These are phyloP conservation scores for Trichoderma sp. DNA, from an alignment of 2,329 filamentous ascomycete genomes.

Conservation along the genomic window DNA sequence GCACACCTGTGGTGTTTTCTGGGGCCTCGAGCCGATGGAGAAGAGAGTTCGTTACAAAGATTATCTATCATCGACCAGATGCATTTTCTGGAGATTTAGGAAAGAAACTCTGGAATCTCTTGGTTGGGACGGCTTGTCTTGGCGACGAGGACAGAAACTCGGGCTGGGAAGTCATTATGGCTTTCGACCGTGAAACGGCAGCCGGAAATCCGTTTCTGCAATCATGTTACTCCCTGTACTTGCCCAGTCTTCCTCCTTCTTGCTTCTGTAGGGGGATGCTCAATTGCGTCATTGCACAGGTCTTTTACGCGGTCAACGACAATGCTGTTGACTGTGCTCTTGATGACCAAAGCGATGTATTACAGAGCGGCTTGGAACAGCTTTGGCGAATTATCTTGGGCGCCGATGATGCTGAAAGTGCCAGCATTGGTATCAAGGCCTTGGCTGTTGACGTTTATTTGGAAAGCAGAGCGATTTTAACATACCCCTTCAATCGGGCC, in stretches of 20 bases:
- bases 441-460: conserved; percentile 75
- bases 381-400: conserved; percentile 83
- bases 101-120: conserved; percentile 68
- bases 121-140: conserved; percentile 68
- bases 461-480: conserved; percentile 55
- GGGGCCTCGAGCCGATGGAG: conserved; percentile 56
- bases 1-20: conserved; percentile 51
- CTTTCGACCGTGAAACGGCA: conserved; percentile 46
- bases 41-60: conserved; percentile 59
- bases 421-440: conserved; percentile 67
- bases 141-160: conserved; percentile 63
- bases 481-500: conserved; percentile 54
- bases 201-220: conserved; percentile 60
- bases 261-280: conserved; percentile 66
- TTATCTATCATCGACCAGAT: conserved; percentile 64
- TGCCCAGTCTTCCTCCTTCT: conserved; percentile 60
- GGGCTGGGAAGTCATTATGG: conserved; percentile 71
- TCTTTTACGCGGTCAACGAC: conserved; percentile 54
- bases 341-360: conserved; percentile 56
- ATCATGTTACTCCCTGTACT: conserved; percentile 58
- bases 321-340: conserved; percentile 48
- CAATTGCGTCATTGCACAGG: conserved; percentile 61
- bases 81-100: conserved; percentile 67
- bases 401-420: conserved; percentile 67
- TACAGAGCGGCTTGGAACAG: conserved; percentile 64